phyloP scores from a whole-genome alignment of 2,329 filamentous ascomycete genomes.

The Boeremia exigua region DNA sequence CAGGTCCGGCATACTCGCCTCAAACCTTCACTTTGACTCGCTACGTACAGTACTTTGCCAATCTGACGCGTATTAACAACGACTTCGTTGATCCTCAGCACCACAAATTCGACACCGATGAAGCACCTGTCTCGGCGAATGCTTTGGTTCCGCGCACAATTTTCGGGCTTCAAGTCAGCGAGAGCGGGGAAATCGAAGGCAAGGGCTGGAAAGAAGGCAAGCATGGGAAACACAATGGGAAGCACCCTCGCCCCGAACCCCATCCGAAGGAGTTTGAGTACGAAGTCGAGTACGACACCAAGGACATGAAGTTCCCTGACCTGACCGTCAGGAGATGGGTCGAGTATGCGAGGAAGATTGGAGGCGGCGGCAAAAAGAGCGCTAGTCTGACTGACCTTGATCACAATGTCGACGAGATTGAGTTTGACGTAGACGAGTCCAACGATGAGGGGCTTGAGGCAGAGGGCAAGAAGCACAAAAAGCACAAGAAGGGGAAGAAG shows the following conservation, averaged over 20 bases:
- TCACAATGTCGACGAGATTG: slow-evolving; percentile 33
- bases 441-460: slow-evolving; percentile 28
- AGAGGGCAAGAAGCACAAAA: slow-evolving; percentile 53
- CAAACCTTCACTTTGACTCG: slow-evolving; percentile 80
- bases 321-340: slow-evolving; percentile 84
- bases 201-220: slow-evolving; percentile 69
- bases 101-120: background rate
- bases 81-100: slow-evolving; percentile 54
- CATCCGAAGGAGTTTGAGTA: slow-evolving; percentile 71
- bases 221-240: slow-evolving; percentile 64
- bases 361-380: slow-evolving; percentile 52
- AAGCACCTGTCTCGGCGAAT: slow-evolving; percentile 9
- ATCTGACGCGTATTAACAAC: slow-evolving; percentile 89
- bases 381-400: slow-evolving; percentile 17
- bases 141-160: slow-evolving; percentile 23
- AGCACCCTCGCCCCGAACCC: slow-evolving; percentile 57
- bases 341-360: slow-evolving; percentile 80
- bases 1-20: slow-evolving; percentile 88
- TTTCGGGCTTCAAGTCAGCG: slow-evolving; percentile 37
- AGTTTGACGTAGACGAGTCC: slow-evolving; percentile 28
- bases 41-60: slow-evolving; percentile 92
- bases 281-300: slow-evolving; percentile 86
- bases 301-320: slow-evolving; percentile 79
- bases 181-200: slow-evolving; percentile 31
- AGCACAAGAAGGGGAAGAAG: slow-evolving; percentile 61